Base-by-base conservation (phyloP, 106 monocot species). In the Narthecium ossifragum region DNA sequence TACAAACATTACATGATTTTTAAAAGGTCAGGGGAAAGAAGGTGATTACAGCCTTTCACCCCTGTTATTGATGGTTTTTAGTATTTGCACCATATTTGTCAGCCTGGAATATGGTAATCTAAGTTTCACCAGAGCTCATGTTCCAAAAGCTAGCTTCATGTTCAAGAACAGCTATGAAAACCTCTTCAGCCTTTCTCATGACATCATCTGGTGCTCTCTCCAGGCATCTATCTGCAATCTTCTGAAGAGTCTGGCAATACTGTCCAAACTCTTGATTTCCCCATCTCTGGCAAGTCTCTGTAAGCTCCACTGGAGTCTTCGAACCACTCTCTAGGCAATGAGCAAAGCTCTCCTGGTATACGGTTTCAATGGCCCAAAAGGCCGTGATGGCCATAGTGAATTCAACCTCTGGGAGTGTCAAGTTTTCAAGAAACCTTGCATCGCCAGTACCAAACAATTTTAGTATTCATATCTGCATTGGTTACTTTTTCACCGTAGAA, bases 361-460 rank as follows among this genome's bases (percentile, higher is more conserved):
- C 85, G 21, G 80, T 68, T 56, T 93, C 93, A 52, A 85, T 85
- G 14, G 82, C 82, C 88, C 88, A 93, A 45, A 93, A 83, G 34
- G 83, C 82, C 1, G 82, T 74, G 26, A 85, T 61, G 51, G 79
- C 75, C 15, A 77, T 55, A n/a, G 67, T 60, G 43, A 82, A 93
- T 48, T 79, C 74, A 5, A 77, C 51, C 28, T 83, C 85, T 31
- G 82, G 63, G 5, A 43, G 47, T 12, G 55, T 64, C 53, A 93
- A 69, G 55, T 62, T 75, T 26, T 78, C 76, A 20, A 93, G 74
- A 77, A 89, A 85, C 24, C 85, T 85, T 63, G 33, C 5, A 38
- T 30, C 5, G 11, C 36, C 4, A 22, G 25, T 52, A 58, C 22
- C 15, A 22, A 9, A 36, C 14, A 13, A 43, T 43, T 43, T 43